Evolutionary conservation across 192 early-diverging fungal species (phyloP).

Genomic region (Backusella liffmaniae): DNA sequence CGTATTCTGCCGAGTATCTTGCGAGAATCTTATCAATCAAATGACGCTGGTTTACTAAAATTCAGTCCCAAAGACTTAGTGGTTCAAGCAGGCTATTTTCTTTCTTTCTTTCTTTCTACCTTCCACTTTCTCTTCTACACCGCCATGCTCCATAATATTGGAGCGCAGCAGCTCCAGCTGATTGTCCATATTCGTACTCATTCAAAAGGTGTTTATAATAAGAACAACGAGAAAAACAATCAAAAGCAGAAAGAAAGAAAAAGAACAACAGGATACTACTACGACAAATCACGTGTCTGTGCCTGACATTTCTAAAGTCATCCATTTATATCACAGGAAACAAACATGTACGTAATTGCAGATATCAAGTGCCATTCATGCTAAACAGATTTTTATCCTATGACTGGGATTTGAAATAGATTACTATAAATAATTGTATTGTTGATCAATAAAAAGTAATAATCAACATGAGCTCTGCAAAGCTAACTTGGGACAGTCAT

Average conservation of each 20-base stretch:
- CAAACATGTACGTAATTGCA: no score
- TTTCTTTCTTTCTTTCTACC: constrained; percentile 25
- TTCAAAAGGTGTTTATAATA: not conserved
- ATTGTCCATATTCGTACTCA: not conserved
- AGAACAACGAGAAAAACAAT: not conserved
- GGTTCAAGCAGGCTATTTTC: not conserved
- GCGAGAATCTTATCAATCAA: constrained; percentile 92
- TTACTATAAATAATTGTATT: no score
- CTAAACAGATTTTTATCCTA: no score
- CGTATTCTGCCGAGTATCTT: constrained; percentile 83
- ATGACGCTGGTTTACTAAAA: constrained; percentile 82
- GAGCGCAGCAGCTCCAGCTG: constrained; percentile 36
- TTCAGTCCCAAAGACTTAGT: not conserved
- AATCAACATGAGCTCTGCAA: no score
- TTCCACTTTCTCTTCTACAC: constrained; percentile 65
- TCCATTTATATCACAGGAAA: not conserved
- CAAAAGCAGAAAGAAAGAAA: not conserved
- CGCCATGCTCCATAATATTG: constrained; percentile 42
- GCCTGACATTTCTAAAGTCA: not conserved
- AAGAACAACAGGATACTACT: not conserved
- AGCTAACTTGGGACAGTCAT: no score
- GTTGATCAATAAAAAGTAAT: no score
- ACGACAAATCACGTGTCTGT: not conserved
- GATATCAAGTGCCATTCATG: no score
- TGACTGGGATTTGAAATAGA: no score